Base-by-base conservation (phyloP, 768 basidiomycete genomes). In the Psilocybe cubensis region DNA sequence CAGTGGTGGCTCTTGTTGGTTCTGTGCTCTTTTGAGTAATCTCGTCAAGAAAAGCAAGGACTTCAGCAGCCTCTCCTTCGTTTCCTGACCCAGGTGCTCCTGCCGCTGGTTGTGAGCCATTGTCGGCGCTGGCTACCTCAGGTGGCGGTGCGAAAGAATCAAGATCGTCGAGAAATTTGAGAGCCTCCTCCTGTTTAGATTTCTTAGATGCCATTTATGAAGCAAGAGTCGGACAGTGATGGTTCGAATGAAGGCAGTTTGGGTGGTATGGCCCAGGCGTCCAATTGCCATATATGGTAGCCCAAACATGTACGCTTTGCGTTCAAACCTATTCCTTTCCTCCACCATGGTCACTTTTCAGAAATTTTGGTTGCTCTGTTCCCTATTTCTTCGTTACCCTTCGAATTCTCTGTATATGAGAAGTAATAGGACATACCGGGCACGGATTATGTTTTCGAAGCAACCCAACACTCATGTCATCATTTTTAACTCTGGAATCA, bases 81-180 rank as follows among this genome's bases (percentile, higher is more conserved):
- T 76, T 78, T 45, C 65, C 66, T 8, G 72, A 57, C 20, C 62
- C 57, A 40, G 62, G 56, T 53, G 66, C 63, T 42, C 71, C 56
- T 45, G 68, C 51, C 11, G 51, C 45, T 25, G 56, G 40, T 47
- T 64, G 59, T 29, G 38, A 18, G 33, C 31, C 47, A 35, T 56
- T 45, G 47, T 11, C 42, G 47, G 47, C 31, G 27, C 47, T 51
- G 52, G 35, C 53, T 28, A 55, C 31, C 18, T 58, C 61, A 3
- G 61, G 10, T 35, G 65, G 61, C 49, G 67, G 81, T 18, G 85
- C 77, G 47, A 96, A 83, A 27, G 87, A 89, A 70, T 98, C 96
- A 47, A 98, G 89, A 69, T 96, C 94, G 68, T 97, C 94, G 43
- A 98, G 88, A 74, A 98, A 88, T 67, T 88, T 89, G 20, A 95